phyloP scores from a whole-genome alignment of 306 rosid genomes.

The Vigna trinervia region DNA sequence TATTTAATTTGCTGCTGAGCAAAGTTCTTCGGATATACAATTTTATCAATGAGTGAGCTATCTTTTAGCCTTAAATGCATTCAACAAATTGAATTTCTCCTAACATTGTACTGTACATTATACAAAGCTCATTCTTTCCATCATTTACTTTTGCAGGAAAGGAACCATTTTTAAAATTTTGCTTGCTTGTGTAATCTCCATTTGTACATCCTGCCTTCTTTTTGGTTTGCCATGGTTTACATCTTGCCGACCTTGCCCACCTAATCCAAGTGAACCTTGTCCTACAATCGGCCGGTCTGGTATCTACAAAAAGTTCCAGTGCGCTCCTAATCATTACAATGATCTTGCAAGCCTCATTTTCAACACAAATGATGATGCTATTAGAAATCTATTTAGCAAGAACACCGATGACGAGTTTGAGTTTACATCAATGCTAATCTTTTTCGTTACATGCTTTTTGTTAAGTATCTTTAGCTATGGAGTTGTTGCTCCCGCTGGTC shows the following conservation, averaged over 20 bases:
- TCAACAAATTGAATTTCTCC: conserved; percentile 22
- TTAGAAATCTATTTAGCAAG: conserved; percentile 84
- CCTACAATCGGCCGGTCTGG: conserved; percentile 98
- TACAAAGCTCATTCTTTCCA: conserved; percentile 40
- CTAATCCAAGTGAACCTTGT: conserved; percentile 74
- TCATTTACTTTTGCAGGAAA: conserved; percentile 66
- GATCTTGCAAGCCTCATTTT: conserved; percentile 99
- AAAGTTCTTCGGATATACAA: conserved; percentile 82
- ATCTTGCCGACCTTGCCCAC: conserved; percentile 81
- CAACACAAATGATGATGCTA: conserved; percentile 95
- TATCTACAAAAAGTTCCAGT: conserved; percentile 95
- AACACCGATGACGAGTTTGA: conserved; percentile 73
- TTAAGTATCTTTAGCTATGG: conserved; percentile 88
- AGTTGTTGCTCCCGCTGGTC: conserved; percentile 85
- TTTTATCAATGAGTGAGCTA: conserved; percentile 76
- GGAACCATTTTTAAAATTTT: conserved; percentile 67
- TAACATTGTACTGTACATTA: conserved; percentile 20
- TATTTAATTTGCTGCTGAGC: conserved; percentile 69
- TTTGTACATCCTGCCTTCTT: conserved; percentile 86
- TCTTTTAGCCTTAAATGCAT: conserved; percentile 23
- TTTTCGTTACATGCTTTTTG: conserved; percentile 71
- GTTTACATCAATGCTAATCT: conserved; percentile 62
- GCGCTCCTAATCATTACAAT: conserved; percentile 76
- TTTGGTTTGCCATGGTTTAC: conserved; percentile 96
- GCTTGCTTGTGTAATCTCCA: conserved; percentile 75